Evolutionary conservation across 1,284 basidiomycete species (phyloP).

Genomic region (Leccinum cinnamomeum): DNA sequence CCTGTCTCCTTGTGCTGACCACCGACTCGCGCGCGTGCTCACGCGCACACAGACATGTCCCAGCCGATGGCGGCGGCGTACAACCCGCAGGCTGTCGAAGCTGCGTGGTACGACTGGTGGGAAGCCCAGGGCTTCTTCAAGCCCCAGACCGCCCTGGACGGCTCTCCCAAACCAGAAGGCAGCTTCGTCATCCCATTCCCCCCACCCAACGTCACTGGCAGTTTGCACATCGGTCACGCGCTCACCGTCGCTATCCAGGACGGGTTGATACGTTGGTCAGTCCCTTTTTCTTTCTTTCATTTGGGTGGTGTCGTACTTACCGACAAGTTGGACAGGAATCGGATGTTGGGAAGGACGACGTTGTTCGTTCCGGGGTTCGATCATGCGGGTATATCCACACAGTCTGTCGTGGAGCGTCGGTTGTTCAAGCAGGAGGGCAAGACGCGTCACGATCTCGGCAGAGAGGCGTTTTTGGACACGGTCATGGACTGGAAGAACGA

Average conservation of each 20-base stretch:
- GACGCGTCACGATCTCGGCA: slow-evolving; percentile 91
- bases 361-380: slow-evolving; percentile 96
- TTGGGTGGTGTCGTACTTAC: not conserved
- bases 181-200: slow-evolving; percentile 58
- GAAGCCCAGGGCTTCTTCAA: no score
- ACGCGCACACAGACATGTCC: not conserved
- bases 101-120: no score
- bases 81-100: no score
- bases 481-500: slow-evolving; percentile 99
- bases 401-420: slow-evolving; percentile 96
- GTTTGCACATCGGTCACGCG: slow-evolving; percentile 95
- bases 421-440: slow-evolving; percentile 82
- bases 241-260: slow-evolving; percentile 95
- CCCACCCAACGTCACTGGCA: slow-evolving; percentile 98
- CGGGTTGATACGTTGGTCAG: slow-evolving; percentile 81
- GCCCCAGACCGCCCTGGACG: no score
- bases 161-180: no score
- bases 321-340: slow-evolving; percentile 60
- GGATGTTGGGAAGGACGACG: slow-evolving; percentile 93
- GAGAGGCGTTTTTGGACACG: slow-evolving; percentile 89
- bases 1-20: not conserved
- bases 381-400: slow-evolving; percentile 98
- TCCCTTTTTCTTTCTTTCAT: not conserved
- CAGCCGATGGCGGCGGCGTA: no score
- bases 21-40: not conserved